Evolutionary conservation across 306 rosid genomes (phyloP).

Genomic region (Ormosia semicastrata): DNA sequence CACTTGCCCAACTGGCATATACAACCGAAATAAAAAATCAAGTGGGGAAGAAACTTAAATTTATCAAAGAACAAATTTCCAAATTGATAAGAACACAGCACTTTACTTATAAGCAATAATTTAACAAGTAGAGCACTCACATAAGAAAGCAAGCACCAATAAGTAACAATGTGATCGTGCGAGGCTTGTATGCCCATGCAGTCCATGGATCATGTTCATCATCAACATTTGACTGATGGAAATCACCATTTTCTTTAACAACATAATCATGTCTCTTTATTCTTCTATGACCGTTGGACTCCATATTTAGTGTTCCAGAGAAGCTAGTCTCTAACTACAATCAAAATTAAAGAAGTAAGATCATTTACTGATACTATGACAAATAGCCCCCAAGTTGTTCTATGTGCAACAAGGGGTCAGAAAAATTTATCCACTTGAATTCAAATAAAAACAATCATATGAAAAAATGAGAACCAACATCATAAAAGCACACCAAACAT

Average conservation of each 20-base stretch:
- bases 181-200: constrained; percentile 99
- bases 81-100: background rate
- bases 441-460: constrained; percentile 3
- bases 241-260: constrained; percentile 67
- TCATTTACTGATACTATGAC: constrained; percentile 16
- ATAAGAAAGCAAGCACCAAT: constrained; percentile 96
- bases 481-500: background rate
- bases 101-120: constrained; percentile 5
- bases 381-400: constrained; percentile 10
- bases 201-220: constrained; percentile 99
- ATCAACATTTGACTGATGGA: constrained; percentile 42
- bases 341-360: constrained; percentile 31
- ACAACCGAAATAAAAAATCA: constrained; percentile 6
- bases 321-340: constrained; percentile 45
- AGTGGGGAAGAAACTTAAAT: background rate
- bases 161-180: constrained; percentile 83
- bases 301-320: constrained; percentile 53
- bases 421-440: background rate
- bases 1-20: constrained; percentile 85
- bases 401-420: constrained; percentile 13
- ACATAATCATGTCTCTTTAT: constrained; percentile 47
- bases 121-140: constrained; percentile 55
- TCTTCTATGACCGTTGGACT: constrained; percentile 65
- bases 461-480: background rate
- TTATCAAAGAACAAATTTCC: background rate